Percentiles rank a stretch among this genome's conserved stretches.
Conservation (phyloP, 495 filamentous ascomycete species). For the Rhypophila decipiens region DNA sequence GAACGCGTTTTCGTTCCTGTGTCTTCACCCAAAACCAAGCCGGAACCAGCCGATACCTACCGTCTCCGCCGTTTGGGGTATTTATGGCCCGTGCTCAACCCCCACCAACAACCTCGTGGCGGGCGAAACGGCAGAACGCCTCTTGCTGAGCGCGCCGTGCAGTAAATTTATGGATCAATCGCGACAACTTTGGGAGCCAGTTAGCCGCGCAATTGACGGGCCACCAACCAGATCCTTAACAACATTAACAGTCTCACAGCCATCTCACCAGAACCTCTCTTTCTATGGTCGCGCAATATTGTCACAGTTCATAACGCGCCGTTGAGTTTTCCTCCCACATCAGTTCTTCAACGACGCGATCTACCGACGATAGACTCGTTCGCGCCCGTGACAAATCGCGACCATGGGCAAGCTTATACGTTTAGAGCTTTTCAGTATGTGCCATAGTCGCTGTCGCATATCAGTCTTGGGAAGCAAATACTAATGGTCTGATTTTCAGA, state of each 20-base stretch:
- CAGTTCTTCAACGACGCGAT: constrained; percentile 9
- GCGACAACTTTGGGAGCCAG: constrained; percentile 2
- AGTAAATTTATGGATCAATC: constrained; percentile 15
- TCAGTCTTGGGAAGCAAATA: background rate
- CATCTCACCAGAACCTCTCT: no score
- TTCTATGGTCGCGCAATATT: constrained; percentile 5
- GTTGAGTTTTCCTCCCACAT: constrained; percentile 4
- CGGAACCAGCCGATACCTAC: no score
- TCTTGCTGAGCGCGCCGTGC: background rate
- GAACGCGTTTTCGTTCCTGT: no score
- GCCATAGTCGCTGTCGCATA: background rate
- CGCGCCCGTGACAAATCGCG: constrained; percentile 13
- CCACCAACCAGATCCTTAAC: background rate
- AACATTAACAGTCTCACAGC: no score
- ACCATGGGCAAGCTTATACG: constrained; percentile 79
- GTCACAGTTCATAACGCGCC: constrained; percentile 1
- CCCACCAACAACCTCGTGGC: background rate
- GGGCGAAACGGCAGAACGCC: background rate
- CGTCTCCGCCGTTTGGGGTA: background rate
- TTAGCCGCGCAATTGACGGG: constrained; percentile 3
- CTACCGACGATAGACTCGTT: constrained; percentile 3
- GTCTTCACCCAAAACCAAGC: no score
- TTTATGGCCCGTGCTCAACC: constrained; percentile 2
- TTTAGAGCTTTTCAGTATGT: constrained; percentile 88
- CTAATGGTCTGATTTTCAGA: constrained; percentile 46